Evolutionary conservation across 345 rosid species (phyloP).

Genomic region (Ceriops tagal): DNA sequence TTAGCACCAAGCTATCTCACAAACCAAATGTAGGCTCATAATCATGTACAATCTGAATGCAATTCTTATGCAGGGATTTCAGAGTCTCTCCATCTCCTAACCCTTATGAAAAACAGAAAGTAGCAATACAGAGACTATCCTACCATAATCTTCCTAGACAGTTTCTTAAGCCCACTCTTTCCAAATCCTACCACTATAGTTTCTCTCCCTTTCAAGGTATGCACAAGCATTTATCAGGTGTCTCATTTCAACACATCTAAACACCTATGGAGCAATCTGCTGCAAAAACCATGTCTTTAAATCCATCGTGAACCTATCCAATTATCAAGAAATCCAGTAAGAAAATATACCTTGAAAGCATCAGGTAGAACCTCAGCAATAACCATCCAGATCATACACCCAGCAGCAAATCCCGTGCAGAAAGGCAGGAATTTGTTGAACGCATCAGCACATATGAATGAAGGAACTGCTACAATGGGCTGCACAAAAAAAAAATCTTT

Average conservation of each 20-base stretch:
- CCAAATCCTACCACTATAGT: not conserved
- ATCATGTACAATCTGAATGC: too few species aligned
- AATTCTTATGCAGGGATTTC: too few species aligned
- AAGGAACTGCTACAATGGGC: conserved; percentile 98
- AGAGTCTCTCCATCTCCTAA: too few species aligned
- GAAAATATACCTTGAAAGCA: conserved; percentile 75
- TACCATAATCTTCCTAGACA: too few species aligned
- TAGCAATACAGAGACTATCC: too few species aligned
- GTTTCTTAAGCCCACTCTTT: not conserved
- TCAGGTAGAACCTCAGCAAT: conserved; percentile 99
- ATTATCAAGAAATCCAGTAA: not conserved
- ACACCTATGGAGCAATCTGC: too few species aligned
- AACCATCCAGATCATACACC: conserved; percentile 99
- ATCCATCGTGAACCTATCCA: not conserved
- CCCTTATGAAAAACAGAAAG: too few species aligned
- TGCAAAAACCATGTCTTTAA: not conserved
- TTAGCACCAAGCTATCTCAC: not conserved
- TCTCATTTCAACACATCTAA: too few species aligned
- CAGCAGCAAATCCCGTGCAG: conserved; percentile 99
- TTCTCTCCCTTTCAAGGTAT: not conserved
- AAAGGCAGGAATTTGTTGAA: conserved; percentile 92
- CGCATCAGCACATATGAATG: conserved; percentile 95
- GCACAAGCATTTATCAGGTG: not conserved
- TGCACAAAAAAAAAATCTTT: conserved; percentile 22
- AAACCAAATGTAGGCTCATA: not conserved